phyloP scores from a whole-genome alignment of 331 rosid genomes.

The Phaseolus coccineus region DNA sequence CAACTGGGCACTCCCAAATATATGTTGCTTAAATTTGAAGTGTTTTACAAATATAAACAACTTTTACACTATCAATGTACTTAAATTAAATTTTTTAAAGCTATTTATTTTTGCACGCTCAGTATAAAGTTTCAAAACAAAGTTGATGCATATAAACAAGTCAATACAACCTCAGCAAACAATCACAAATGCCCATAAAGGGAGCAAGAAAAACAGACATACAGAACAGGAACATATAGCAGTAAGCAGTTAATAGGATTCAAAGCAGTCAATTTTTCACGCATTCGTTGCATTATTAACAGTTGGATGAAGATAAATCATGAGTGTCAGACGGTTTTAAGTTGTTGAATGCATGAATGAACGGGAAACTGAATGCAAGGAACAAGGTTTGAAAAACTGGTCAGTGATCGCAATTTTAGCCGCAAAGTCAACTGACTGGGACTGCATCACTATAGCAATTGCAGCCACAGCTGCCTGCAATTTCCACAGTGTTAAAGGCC shows the following conservation, averaged over 20 bases:
- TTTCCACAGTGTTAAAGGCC: not conserved
- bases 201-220: not conserved
- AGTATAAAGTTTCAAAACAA: constrained; percentile 1
- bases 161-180: constrained; percentile 25
- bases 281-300: not conserved
- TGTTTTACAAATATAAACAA: not conserved
- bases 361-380: not conserved
- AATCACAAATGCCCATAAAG: constrained; percentile 7
- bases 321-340: not conserved
- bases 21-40: constrained; percentile 2
- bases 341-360: not conserved
- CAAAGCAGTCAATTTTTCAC: not conserved
- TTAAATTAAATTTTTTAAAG: not conserved
- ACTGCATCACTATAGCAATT: not conserved
- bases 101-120: too few relatives aligned
- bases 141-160: constrained; percentile 12
- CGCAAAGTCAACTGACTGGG: not conserved
- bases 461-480: not conserved
- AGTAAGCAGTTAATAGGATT: not conserved
- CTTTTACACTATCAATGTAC: not conserved
- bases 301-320: not conserved
- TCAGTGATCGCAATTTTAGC: not conserved
- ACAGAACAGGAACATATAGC: constrained; percentile 17
- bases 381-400: not conserved
- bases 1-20: constrained; percentile 18